These are phyloP conservation scores for Porcisia deanei DNA, from an alignment of 208 protist species.

Conservation along the genomic window DNA sequence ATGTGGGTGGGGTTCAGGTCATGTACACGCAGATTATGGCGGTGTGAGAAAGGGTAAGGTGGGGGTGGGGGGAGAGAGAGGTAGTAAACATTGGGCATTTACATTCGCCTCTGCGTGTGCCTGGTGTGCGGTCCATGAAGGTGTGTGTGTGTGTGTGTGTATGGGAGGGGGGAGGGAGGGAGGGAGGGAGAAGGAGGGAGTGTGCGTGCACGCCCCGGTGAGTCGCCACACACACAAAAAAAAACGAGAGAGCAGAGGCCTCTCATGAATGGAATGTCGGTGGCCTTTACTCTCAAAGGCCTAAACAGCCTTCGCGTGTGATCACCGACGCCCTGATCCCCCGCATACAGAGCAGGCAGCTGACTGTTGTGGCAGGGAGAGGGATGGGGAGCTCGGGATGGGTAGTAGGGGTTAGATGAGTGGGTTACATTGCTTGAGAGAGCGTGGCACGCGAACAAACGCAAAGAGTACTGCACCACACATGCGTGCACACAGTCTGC, in stretches of 20 bases:
- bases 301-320: not conserved
- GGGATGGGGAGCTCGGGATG: not conserved
- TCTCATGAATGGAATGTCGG: not conserved
- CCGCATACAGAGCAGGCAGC: not conserved
- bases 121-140: not conserved
- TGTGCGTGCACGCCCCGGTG: not conserved
- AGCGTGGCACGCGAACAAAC: not conserved
- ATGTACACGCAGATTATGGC: conserved; percentile 4
- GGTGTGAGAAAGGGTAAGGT: not conserved
- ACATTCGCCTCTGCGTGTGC: not conserved
- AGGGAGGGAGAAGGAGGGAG: not conserved
- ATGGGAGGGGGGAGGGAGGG: not conserved
- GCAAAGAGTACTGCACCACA: not conserved
- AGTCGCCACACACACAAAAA: not conserved
- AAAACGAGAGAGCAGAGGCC: not conserved
- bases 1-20: not conserved
- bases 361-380: not conserved
- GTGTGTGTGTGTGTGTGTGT: too few relatives aligned
- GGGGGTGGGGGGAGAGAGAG: not conserved
- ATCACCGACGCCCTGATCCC: not conserved
- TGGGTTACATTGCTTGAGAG: not conserved
- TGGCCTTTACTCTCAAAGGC: not conserved
- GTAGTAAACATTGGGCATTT: not conserved
- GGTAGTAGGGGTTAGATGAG: too few relatives aligned
- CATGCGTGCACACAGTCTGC: not conserved